Evolutionary conservation across 2,329 filamentous ascomycete genomes (phyloP), one percentile per base, ranked within the genome.

Genomic region (Aurifilum marmelostoma): DNA sequence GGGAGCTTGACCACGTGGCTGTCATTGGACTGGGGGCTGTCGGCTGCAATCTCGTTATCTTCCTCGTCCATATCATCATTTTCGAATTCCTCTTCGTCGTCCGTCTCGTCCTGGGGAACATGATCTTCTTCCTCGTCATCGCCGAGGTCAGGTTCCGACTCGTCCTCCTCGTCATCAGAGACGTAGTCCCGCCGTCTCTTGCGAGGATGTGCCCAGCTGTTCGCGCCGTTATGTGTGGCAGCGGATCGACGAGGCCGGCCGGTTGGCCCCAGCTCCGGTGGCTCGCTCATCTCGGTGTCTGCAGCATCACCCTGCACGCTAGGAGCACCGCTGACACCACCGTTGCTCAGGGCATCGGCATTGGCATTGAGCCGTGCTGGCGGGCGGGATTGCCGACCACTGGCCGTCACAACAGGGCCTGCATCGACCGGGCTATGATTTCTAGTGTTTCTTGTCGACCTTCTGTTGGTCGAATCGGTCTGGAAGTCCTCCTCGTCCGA

Each of bases 331-430:
- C 84, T 87, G n/a, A 82, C 81, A 27, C 80, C 82, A 4, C 81
- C 82, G 68, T 78, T 83, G 74, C 81, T 83, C 24, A 78, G 80
- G 32, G 82, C 82, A 71, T 91, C 88, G 16, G 88, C 88, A 66
- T 91, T 92, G 59, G 88, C 88, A 66, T 91, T 92, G 58, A 90
- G 81, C 39, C 91, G 88, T 5, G 84, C 84, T 11, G 90, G 88
- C 60, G 91, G 88, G 73, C 89, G 87, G 72, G 97, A 89, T 77
- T 97, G 93, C 29, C 96, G 89, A 29, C 96, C 96, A 77, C 94
- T 97, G 29, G 93, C 90, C 3, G 96, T 98, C 64, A 92, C 82
- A 80, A 88, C 81, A 6, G 86, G 83, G 11, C 82, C 90, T 32
- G 86, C 83, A 72, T 95, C 92, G 54, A 88, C 87, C 0, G 93